Percentiles rank a stretch among this genome's conserved stretches.
phyloP scores from a whole-genome alignment of 805 yeast genomes.

The Wickerhamomyces subpelliculosus region DNA sequence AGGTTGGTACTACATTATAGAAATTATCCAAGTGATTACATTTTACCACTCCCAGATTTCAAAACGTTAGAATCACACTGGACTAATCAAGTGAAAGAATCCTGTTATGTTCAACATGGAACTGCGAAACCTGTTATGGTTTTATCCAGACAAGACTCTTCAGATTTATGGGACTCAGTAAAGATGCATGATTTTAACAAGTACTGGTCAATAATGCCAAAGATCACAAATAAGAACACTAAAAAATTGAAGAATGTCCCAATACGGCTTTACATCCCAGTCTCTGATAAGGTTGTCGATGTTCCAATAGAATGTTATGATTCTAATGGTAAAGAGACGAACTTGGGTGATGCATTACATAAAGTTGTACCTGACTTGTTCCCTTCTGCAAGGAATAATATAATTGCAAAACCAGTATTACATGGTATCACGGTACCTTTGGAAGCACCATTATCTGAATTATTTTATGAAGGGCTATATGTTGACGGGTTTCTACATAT shows the following conservation, averaged over 20 bases:
- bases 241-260: constrained; percentile 35
- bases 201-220: constrained; percentile 14
- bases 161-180: constrained; percentile 49
- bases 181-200: constrained; percentile 26
- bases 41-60: constrained; percentile 32
- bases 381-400: constrained; percentile 29
- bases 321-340: constrained; percentile 6
- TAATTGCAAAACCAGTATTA: constrained; percentile 35
- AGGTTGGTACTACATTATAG: constrained; percentile 34
- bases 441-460: constrained; percentile 35
- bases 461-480: constrained; percentile 39
- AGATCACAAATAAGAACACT: constrained; percentile 17
- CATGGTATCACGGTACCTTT: constrained; percentile 52
- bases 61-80: constrained; percentile 44
- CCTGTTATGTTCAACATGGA: constrained; percentile 69
- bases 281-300: constrained; percentile 29
- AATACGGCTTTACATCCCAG: constrained; percentile 38
- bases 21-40: constrained; percentile 35
- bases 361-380: constrained; percentile 39
- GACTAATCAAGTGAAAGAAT: constrained; percentile 78
- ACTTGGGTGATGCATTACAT: constrained; percentile 35
- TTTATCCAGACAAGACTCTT: constrained; percentile 56
- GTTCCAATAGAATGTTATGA: constrained; percentile 22
- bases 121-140: constrained; percentile 77
- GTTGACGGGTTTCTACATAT: constrained; percentile 66